phyloP scores from a whole-genome alignment of 805 yeast species.

The Nakazawaea laoshanensis region DNA sequence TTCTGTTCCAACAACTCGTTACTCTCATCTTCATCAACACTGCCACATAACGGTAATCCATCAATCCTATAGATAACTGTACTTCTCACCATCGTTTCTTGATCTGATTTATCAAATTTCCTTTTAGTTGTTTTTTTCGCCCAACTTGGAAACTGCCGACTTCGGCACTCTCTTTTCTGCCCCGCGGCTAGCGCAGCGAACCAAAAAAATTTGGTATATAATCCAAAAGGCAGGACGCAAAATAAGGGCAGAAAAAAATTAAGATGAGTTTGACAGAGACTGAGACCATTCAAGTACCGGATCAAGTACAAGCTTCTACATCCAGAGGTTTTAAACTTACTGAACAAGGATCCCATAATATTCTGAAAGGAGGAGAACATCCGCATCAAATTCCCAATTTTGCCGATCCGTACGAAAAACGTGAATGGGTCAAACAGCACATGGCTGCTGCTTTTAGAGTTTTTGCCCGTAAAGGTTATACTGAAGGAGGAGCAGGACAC shows the following conservation, averaged over 20 bases:
- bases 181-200: too few relatives aligned
- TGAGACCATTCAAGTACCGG: too few relatives aligned
- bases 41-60: slow-evolving; percentile 82
- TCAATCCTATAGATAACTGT: slow-evolving; percentile 60
- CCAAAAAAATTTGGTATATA: too few relatives aligned
- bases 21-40: slow-evolving; percentile 73
- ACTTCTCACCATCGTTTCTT: slow-evolving; percentile 50
- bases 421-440: slow-evolving; percentile 56
- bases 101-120: too few relatives aligned
- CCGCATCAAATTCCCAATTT: slow-evolving; percentile 48
- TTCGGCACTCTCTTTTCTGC: too few relatives aligned
- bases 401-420: slow-evolving; percentile 35
- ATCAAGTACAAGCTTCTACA: slow-evolving; percentile 20
- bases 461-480: slow-evolving; percentile 69
- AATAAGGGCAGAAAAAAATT: neutral
- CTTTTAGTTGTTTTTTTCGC: neutral
- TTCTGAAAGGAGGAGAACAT: slow-evolving; percentile 43
- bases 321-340: slow-evolving; percentile 31
- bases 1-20: slow-evolving; percentile 64
- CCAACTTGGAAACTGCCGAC: neutral
- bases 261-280: neutral
- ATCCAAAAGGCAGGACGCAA: too few relatives aligned
- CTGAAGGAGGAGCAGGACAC: slow-evolving; percentile 82
- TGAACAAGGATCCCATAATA: slow-evolving; percentile 50
- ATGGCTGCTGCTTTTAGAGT: slow-evolving; percentile 83